Base-by-base conservation (phyloP, 2,329 filamentous ascomycete species). In the Penicillium sp. region DNA sequence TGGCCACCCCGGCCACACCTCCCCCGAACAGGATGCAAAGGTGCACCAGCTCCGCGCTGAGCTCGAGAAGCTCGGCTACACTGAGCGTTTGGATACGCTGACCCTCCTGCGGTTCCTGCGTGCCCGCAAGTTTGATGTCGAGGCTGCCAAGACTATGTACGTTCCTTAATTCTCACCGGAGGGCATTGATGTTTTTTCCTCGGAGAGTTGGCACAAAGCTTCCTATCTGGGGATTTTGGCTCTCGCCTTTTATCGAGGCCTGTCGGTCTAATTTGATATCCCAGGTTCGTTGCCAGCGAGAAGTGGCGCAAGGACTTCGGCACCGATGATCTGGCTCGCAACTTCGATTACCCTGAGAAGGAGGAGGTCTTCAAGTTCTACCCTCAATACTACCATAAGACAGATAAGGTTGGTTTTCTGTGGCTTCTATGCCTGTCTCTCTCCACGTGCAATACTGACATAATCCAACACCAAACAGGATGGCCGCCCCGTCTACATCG, bases 381-480 rank as follows among this genome's bases (percentile, higher is more conserved):
- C 79, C 91, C 91, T 45, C 94, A 99, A 79, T 99, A 94, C 82
- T 99, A 99, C 81, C 94, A 99, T 84, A 97, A 97, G 63, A 80
- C 75, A 1, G 78, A 80, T 62, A 80, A 78, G 75, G 82, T 84
- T 72, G 19, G 70, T 60, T 43, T 19, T 43, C 14, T 11, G 12
- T n/a, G 22, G 50, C 14, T 17, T 50, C 4, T 35, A 26, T 5
- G 7, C 9, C 7, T 9, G n/a, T n/a, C 14, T 35, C 9, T 11
- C n/a, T n/a, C 2, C 6, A 19, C 31, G n/a, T 36, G 6, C 11
- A 12, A 1, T 22, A 42, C 28, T 58, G 31, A 44, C 31, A 30
- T 1, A 10, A 4, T 10, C 10, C 16, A 6, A 16, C 12, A 31
- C 14, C 28, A 35, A 53, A 52, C 62, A 96, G 91, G 94, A 97